phyloP scores from a whole-genome alignment of 2,329 filamentous ascomycete species.

The Aspergillus alliaceus region DNA sequence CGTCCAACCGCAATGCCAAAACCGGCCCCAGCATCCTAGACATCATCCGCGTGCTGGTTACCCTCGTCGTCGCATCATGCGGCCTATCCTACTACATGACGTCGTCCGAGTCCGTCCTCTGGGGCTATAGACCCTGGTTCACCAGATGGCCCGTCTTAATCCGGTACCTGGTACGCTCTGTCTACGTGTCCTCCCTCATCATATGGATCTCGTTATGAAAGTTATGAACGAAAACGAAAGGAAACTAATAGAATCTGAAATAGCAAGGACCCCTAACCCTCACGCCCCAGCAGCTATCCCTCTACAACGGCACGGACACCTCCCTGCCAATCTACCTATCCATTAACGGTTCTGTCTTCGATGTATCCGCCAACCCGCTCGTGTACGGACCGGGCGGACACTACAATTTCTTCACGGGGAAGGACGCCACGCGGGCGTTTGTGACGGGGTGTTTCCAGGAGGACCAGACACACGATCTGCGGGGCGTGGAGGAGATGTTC shows the following conservation, averaged over 20 bases:
- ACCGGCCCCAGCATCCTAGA: conserved; percentile 56
- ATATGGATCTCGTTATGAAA: no score
- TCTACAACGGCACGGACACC: conserved; percentile 76
- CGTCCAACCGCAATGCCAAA: conserved; percentile 4
- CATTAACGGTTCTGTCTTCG: conserved; percentile 69
- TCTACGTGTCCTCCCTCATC: not conserved
- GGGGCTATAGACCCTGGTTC: conserved; percentile 67
- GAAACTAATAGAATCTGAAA: not conserved
- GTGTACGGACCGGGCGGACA: conserved; percentile 78
- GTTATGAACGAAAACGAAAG: not conserved
- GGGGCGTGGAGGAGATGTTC: conserved; percentile 85
- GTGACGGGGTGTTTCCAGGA: conserved; percentile 90
- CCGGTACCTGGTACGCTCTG: conserved; percentile 57
- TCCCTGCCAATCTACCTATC: conserved; percentile 82
- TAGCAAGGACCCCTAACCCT: conserved; percentile 63
- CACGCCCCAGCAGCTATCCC: conserved; percentile 70
- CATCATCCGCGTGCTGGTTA: conserved; percentile 66
- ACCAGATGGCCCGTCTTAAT: conserved; percentile 60
- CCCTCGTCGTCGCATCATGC: conserved; percentile 65
- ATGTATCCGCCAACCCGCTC: conserved; percentile 57
- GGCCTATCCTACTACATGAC: conserved; percentile 76
- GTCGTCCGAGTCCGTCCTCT: conserved; percentile 67
- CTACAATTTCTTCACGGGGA: conserved; percentile 84
- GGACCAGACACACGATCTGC: conserved; percentile 79
- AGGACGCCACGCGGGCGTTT: conserved; percentile 83